Percentiles rank a stretch among this genome's conserved stretches.
Conservation (phyloP, 805 yeast genomes). For the Yarrowia yakushimensis region DNA sequence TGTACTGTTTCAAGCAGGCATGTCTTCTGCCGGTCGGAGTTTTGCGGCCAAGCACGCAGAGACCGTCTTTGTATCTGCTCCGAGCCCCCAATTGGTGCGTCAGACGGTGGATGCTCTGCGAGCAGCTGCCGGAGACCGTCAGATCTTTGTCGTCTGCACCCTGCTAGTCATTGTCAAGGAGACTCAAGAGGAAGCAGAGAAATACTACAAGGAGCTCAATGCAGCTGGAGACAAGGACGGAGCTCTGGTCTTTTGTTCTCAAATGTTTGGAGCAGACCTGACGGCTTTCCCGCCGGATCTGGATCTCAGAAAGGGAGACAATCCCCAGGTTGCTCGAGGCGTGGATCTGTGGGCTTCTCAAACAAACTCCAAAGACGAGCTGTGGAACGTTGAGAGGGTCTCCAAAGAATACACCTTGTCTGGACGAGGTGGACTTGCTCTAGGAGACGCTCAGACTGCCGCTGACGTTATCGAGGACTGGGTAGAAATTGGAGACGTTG, state of each 20-base stretch:
- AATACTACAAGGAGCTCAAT: constrained; percentile 5
- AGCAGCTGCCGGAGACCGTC: constrained; percentile 36
- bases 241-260: neutral
- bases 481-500: constrained; percentile 42
- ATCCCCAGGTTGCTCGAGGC: neutral
- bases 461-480: constrained; percentile 44
- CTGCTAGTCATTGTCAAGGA: constrained; percentile 1
- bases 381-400: neutral
- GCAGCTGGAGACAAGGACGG: neutral
- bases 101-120: constrained; percentile 38
- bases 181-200: neutral
- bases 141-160: neutral
- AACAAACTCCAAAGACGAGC: constrained; percentile 31
- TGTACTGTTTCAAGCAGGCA: constrained; percentile 46
- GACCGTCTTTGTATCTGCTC: constrained; percentile 41
- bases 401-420: neutral
- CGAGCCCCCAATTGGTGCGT: constrained; percentile 38
- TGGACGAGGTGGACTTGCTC: constrained; percentile 11
- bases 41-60: constrained; percentile 47
- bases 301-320: neutral
- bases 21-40: constrained; percentile 43
- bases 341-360: constrained; percentile 9
- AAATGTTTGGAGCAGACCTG: constrained; percentile 3
- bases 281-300: neutral
- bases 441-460: constrained; percentile 33